These are phyloP conservation scores for Podila minutissima DNA, from an alignment of 192 early-diverging fungal genomes.

Conservation along the genomic window DNA sequence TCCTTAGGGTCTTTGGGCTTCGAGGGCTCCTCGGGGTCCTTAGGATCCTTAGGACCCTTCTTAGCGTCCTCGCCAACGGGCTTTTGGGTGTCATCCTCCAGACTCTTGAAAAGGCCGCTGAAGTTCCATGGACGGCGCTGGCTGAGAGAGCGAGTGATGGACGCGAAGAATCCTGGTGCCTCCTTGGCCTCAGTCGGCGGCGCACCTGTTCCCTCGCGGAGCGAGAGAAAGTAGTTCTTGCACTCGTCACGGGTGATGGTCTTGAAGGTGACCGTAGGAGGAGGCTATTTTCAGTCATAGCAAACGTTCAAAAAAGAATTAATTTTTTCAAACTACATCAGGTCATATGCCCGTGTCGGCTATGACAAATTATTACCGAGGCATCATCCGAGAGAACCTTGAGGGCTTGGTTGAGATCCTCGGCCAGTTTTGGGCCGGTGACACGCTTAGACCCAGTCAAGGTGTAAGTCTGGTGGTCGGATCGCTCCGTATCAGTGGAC, in stretches of 20 bases:
- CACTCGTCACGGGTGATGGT: slow-evolving; percentile 7
- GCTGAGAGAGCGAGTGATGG: not conserved
- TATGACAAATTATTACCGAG: too few relatives aligned
- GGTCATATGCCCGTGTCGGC: too few relatives aligned
- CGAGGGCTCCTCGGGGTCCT: not conserved
- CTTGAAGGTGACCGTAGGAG: slow-evolving; percentile 10
- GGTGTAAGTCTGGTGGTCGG: slow-evolving; percentile 28
- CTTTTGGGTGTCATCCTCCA: not conserved
- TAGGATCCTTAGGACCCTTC: not conserved
- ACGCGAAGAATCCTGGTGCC: not conserved
- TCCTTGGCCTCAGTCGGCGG: not conserved
- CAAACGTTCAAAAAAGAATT: too few relatives aligned
- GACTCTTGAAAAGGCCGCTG: not conserved
- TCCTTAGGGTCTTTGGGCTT: not conserved
- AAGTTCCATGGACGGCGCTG: not conserved
- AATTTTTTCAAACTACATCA: too few relatives aligned
- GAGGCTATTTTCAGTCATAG: not conserved
- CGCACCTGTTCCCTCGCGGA: not conserved
- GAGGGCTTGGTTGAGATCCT: slow-evolving; percentile 14
- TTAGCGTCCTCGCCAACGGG: not conserved
- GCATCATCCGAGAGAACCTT: not conserved
- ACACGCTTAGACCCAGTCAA: slow-evolving; percentile 25
- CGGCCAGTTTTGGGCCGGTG: slow-evolving; percentile 27
- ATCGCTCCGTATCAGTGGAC: not conserved
- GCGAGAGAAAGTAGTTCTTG: slow-evolving; percentile 10